Conservation (phyloP, 352 stramenopile species). For the Albugo laibachii region DNA sequence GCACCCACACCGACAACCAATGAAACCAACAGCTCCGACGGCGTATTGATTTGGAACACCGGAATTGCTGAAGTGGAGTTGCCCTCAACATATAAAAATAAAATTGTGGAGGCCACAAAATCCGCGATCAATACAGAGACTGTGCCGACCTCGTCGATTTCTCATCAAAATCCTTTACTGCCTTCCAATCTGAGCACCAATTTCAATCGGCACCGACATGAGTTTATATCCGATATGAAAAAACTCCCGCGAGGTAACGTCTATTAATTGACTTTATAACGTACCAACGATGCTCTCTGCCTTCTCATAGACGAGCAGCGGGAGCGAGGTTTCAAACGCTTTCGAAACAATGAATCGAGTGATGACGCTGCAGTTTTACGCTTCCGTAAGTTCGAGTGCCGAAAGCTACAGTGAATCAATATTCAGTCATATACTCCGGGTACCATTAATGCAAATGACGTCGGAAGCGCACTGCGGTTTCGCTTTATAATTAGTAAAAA, state of each 20-base stretch:
- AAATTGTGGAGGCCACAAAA: slow-evolving; percentile 25
- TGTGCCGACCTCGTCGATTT: slow-evolving; percentile 8
- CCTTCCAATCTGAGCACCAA: slow-evolving; percentile 58
- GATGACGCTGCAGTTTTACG: slow-evolving; percentile 38
- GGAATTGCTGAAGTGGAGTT: slow-evolving; percentile 69
- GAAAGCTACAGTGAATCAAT: not conserved
- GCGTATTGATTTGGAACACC: slow-evolving; percentile 54
- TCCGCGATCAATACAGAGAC: slow-evolving; percentile 17
- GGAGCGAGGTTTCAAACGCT: slow-evolving; percentile 38
- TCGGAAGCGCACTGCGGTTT: no score
- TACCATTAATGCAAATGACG: no score
- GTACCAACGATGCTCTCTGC: not conserved
- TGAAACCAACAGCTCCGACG: slow-evolving; percentile 19
- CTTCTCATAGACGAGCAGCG: slow-evolving; percentile 33
- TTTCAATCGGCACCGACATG: slow-evolving; percentile 49
- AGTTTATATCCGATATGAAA: slow-evolving; percentile 53
- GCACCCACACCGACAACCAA: slow-evolving; percentile 4
- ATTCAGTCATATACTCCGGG: no score
- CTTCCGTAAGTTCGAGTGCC: slow-evolving; percentile 59
- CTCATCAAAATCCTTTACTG: slow-evolving; percentile 25
- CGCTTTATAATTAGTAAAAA: no score
- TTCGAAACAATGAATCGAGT: slow-evolving; percentile 17
- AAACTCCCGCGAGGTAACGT: slow-evolving; percentile 28
- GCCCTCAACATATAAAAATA: slow-evolving; percentile 24
- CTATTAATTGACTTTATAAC: no score